Conservation (phyloP, 2,329 filamentous ascomycete species). For the Colletotrichum melonis region DNA sequence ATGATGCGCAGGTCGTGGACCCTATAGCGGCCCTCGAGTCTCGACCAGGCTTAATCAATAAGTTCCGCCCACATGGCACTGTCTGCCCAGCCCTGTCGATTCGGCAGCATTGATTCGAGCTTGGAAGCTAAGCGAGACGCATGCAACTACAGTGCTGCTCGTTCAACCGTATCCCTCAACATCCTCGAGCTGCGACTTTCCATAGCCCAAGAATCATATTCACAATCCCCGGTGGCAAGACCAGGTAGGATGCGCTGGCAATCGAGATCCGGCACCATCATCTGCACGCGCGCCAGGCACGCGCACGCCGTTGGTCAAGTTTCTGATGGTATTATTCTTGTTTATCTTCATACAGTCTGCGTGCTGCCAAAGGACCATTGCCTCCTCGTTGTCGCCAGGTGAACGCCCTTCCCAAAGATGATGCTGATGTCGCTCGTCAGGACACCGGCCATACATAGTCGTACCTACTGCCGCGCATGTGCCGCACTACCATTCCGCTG, state of each 20-base stretch:
- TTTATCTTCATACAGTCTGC: slow-evolving; percentile 4
- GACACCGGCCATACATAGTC: neutral
- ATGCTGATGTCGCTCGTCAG: neutral
- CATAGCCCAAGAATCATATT: neutral
- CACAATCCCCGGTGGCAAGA: neutral
- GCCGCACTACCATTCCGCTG: neutral
- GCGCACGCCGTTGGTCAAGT: slow-evolving; percentile 12
- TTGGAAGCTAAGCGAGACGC: neutral
- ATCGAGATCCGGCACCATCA: slow-evolving; percentile 18
- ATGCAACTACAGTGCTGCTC: neutral
- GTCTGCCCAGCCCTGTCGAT: neutral
- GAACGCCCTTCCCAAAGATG: neutral
- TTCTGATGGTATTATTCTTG: neutral
- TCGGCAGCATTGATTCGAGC: neutral
- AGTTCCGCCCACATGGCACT: slow-evolving; percentile 6
- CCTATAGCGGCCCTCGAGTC: slow-evolving; percentile 1
- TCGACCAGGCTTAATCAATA: slow-evolving; percentile 4
- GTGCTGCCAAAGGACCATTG: neutral
- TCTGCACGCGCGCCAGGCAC: slow-evolving; percentile 23
- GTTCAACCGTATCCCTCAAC: neutral
- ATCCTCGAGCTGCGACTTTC: neutral
- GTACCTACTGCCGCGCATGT: neutral
- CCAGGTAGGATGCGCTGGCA: slow-evolving; percentile 24
- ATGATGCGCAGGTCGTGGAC: neutral
- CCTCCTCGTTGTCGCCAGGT: neutral